Evolutionary conservation across 192 early-diverging fungal genomes (phyloP), one percentile per base, ranked within the genome.

Genomic region (Linnemannia schmuckeri): DNA sequence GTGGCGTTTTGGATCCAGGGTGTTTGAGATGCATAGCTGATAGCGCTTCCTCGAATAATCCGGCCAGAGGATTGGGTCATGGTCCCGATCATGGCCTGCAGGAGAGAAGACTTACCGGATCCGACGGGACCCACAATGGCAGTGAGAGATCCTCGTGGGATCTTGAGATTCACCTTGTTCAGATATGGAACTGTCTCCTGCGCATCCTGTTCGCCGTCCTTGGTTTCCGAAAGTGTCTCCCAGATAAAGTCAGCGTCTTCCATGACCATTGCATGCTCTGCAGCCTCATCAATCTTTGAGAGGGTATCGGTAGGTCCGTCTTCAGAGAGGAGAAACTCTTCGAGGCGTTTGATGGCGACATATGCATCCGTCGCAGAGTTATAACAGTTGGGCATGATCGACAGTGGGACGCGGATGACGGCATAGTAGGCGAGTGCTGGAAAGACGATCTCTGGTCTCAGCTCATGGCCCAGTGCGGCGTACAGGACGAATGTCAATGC

Each of bases 1-100:
- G 91, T 91, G 17, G 90, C 72, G 68, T 91, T 93, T 57, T 89
- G 82, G 33, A 95, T 88, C 93, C 93, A 94, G 7, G 93, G 89
- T 22, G 78, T 57, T 38, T 88, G 95, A 0, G 97, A 90, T 4
- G 93, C 93, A 87, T 95, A 97, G 37, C 79, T 81, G 24, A 70
- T 69, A 12, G 57, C 52, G 9, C 73, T 40, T 18, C 79, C 79
- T 27, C 73, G 79, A 44, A 74, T 37, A 24, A 75, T 15, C 35
- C 17, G 42, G 10, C 79, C 79, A 17, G 42, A n/a, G 33, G 40
- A 38, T 15, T 49, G 55, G 37, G 79, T 69, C 79, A 94, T 88
- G 30, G 92, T 91, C 8, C 89, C 88, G 49, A 88, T 85, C 1
- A 93, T 77, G 3, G 89, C 92, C 15, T 88, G 90, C 18, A 92